A percentile compares a stretch with the other conserved stretches of the same genome.
Conservation (phyloP, 768 basidiomycete genomes). For the Tylopilus subfusipes region DNA sequence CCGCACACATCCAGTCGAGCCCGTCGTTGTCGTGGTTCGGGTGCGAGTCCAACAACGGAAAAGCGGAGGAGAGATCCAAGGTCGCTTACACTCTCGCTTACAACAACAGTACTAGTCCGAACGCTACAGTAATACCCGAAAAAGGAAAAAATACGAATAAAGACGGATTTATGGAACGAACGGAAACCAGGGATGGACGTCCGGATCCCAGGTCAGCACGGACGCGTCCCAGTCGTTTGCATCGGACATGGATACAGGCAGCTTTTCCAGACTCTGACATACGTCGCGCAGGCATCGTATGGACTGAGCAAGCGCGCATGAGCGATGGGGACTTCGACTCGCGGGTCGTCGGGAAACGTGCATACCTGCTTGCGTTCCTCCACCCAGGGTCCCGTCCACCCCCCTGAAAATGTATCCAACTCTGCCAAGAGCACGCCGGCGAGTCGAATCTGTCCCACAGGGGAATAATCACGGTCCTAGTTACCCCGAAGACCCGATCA, state of each 20-base stretch:
- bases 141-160: neutral
- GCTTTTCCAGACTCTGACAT: conserved; percentile 35
- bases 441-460: conserved; percentile 39
- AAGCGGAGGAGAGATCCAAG: no score
- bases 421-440: conserved; percentile 41
- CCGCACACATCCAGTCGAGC: conserved; percentile 20
- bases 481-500: neutral
- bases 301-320: conserved; percentile 35
- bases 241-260: conserved; percentile 36
- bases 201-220: conserved; percentile 46
- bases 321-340: neutral
- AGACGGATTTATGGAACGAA: conserved; percentile 10
- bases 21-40: neutral
- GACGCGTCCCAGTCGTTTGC: conserved; percentile 39
- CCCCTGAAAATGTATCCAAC: conserved; percentile 30
- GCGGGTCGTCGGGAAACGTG: no score
- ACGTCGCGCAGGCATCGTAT: conserved; percentile 34
- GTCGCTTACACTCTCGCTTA: no score
- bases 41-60: no score
- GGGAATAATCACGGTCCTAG: conserved; percentile 41
- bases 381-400: conserved; percentile 47
- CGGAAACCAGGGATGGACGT: conserved; percentile 54
- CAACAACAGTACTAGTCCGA: no score
- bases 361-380: conserved; percentile 45
- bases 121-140: no score